These are phyloP conservation scores for Ustilago hordei DNA, from an alignment of 1,284 basidiomycete species.

Conservation along the genomic window DNA sequence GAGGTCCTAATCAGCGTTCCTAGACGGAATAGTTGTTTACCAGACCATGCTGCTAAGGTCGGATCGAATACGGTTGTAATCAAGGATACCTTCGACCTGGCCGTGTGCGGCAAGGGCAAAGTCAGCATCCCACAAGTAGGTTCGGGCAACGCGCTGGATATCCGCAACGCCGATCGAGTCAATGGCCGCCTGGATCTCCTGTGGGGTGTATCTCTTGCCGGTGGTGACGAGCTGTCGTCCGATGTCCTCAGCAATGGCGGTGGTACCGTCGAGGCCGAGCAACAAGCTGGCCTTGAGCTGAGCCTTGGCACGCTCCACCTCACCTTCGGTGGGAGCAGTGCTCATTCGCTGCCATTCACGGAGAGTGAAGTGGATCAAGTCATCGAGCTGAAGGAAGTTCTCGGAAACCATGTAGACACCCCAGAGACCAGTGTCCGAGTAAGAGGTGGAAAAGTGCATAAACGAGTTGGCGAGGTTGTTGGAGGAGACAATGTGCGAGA, in stretches of 20 bases:
- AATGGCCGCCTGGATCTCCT: constrained; percentile 92
- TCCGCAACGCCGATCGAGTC: constrained; percentile 89
- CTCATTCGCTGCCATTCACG: constrained; percentile 98
- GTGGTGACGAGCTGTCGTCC: constrained; percentile 95
- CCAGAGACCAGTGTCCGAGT: constrained; percentile 99
- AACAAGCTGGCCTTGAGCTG: constrained; percentile 95
- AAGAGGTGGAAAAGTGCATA: constrained; percentile 99
- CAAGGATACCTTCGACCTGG: constrained; percentile 78
- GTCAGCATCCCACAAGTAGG: constrained; percentile 97
- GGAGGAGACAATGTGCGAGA: constrained; percentile 89
- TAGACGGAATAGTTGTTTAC: constrained; percentile 40
- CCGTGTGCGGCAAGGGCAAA: constrained; percentile 60
- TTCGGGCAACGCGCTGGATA: constrained; percentile 92
- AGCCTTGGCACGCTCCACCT: constrained; percentile 96
- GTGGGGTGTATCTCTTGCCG: constrained; percentile 81
- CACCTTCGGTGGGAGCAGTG: constrained; percentile 82
- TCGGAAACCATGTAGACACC: constrained; percentile 94
- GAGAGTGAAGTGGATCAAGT: constrained; percentile 92
- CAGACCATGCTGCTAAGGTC: constrained; percentile 69
- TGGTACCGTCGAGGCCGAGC: constrained; percentile 91
- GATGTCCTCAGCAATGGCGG: constrained; percentile 97
- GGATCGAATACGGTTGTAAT: constrained; percentile 71
- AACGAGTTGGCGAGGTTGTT: constrained; percentile 99
- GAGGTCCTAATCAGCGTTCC: constrained; percentile 2
- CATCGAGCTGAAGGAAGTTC: constrained; percentile 88